phyloP scores from a whole-genome alignment of 139 green algal species.

The Zygnema circumcarinatum region DNA sequence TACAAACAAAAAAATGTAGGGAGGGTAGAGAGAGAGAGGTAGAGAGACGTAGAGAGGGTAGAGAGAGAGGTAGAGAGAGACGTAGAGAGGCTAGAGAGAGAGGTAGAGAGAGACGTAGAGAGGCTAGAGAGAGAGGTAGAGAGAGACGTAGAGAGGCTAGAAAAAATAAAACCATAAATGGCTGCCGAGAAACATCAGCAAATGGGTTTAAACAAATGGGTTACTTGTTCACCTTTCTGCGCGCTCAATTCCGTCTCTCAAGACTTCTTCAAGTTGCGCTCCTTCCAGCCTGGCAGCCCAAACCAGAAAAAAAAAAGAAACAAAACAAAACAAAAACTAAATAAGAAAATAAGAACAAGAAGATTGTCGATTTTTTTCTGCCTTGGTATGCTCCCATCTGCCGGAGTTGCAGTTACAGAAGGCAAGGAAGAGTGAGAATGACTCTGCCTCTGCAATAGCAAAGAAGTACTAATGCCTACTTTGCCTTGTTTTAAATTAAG shows the following conservation, averaged over 20 bases:
- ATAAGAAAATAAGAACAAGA: not conserved
- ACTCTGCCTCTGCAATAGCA: not conserved
- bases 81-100: no score
- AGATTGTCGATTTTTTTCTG: not conserved
- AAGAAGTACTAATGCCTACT: not conserved
- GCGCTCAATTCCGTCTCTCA: constrained; percentile 13
- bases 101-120: constrained; percentile 1
- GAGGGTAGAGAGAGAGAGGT: no score
- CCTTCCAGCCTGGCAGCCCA: constrained; percentile 18
- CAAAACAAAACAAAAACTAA: not conserved
- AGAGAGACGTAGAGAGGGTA: no score
- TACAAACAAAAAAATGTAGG: not conserved
- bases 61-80: no score
- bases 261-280: constrained; percentile 33
- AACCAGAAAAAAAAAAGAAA: not conserved
- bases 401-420: not conserved
- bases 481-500: not conserved
- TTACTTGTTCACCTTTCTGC: constrained; percentile 15
- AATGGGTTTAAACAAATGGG: not conserved
- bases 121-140: not conserved
- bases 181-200: not conserved
- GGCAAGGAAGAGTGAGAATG: not conserved
- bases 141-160: not conserved
- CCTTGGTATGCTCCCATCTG: not conserved
- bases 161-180: not conserved